phyloP scores from a whole-genome alignment of 164 flowering plant genomes.

The Euptelea pleiosperma region DNA sequence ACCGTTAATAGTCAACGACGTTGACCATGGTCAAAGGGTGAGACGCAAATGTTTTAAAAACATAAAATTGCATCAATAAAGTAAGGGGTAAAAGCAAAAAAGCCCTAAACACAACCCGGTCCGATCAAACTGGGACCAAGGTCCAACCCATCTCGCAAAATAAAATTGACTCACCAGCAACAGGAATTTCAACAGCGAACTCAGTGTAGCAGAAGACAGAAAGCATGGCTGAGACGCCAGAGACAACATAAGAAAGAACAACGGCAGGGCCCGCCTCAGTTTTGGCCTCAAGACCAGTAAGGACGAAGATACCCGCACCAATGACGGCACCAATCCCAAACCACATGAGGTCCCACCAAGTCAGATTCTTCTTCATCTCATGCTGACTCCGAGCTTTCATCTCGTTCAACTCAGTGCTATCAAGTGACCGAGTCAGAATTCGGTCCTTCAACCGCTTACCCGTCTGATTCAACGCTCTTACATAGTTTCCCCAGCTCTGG shows the following conservation, averaged over 20 bases:
- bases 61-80: too few relatives aligned
- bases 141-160: too few relatives aligned
- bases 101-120: too few relatives aligned
- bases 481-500: slow-evolving; percentile 35
- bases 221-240: slow-evolving; percentile 41
- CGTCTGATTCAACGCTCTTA: slow-evolving; percentile 23
- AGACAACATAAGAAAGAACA: slow-evolving; percentile 32
- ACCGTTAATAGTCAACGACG: too few relatives aligned
- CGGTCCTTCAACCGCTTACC: slow-evolving; percentile 26
- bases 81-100: too few relatives aligned
- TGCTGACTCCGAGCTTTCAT: slow-evolving; percentile 23
- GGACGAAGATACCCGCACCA: slow-evolving; percentile 45
- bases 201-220: slow-evolving; percentile 48
- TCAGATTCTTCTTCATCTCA: slow-evolving; percentile 34
- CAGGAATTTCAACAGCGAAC: slow-evolving; percentile 49
- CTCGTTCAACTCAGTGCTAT: slow-evolving; percentile 25
- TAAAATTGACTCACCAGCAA: slow-evolving; percentile 30
- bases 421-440: slow-evolving; percentile 28
- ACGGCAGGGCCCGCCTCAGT: slow-evolving; percentile 34
- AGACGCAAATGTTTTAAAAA: too few relatives aligned
- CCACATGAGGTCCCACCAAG: slow-evolving; percentile 43
- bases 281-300: slow-evolving; percentile 34
- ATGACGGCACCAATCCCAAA: slow-evolving; percentile 42
- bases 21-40: too few relatives aligned
- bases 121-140: too few relatives aligned